These are phyloP conservation scores for Sugiyamaella chiloensis DNA, from an alignment of 805 yeast genomes.

Conservation along the genomic window DNA sequence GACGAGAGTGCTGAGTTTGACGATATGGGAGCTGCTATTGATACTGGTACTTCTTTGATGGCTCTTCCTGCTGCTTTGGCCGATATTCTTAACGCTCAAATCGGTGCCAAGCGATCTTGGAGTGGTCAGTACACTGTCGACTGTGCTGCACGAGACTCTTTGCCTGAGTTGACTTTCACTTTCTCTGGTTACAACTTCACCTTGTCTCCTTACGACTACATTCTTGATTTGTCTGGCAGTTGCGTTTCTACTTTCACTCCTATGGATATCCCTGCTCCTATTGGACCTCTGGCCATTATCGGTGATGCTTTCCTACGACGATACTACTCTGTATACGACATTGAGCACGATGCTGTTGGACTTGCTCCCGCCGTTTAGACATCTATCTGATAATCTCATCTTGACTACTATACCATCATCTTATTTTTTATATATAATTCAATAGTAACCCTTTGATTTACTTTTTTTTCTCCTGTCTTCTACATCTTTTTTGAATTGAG, in stretches of 20 bases:
- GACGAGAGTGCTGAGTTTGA: slow-evolving; percentile 82
- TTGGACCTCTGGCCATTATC: slow-evolving; percentile 92
- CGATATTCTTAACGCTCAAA: slow-evolving; percentile 89
- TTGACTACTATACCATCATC: too few species aligned
- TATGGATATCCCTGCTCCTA: slow-evolving; percentile 95
- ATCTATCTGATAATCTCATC: too few species aligned
- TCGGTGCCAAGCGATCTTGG: slow-evolving; percentile 97
- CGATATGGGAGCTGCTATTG: slow-evolving; percentile 93
- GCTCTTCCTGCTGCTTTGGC: slow-evolving; percentile 94
- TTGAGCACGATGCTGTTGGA: slow-evolving; percentile 90
- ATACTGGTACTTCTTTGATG: slow-evolving; percentile 96
- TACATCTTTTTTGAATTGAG: too few species aligned
- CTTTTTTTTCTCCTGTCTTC: too few species aligned
- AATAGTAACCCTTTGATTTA: too few species aligned
- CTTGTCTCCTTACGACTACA: slow-evolving; percentile 84
- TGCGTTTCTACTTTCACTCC: slow-evolving; percentile 97
- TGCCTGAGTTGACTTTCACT: slow-evolving; percentile 90
- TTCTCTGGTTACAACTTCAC: slow-evolving; percentile 91
- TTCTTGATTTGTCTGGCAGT: slow-evolving; percentile 88
- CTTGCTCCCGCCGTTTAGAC: slow-evolving; percentile 62
- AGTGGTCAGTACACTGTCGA: slow-evolving; percentile 94
- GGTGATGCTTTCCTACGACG: slow-evolving; percentile 97
- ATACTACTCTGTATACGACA: slow-evolving; percentile 90
- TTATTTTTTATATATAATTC: too few species aligned
- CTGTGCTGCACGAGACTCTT: slow-evolving; percentile 74